Percentiles rank a stretch among this genome's conserved stretches.
Conservation (phyloP, 225 moss, liverwort and hornwort species). For the Anthoceros angustus region DNA sequence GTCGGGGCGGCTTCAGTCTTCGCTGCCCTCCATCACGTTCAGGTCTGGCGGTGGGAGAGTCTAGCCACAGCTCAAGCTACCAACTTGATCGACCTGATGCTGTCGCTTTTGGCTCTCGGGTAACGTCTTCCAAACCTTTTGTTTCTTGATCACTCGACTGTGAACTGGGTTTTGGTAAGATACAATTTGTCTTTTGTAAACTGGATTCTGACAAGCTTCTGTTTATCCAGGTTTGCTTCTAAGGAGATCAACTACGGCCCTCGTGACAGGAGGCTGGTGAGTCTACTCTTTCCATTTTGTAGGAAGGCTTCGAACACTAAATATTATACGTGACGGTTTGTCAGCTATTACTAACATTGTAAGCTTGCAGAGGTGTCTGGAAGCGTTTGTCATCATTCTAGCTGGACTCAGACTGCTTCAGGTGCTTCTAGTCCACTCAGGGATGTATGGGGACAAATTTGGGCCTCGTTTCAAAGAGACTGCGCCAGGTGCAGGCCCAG, state of each 20-base stretch:
- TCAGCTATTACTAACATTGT: too few relatives aligned
- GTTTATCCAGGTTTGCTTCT: not conserved
- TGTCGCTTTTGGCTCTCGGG: not conserved
- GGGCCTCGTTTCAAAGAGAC: not conserved
- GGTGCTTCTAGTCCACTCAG: not conserved
- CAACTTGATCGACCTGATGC: conserved; percentile 2
- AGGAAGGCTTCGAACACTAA: too few relatives aligned
- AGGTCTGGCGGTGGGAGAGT: not conserved
- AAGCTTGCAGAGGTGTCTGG: not conserved
- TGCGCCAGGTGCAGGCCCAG: not conserved
- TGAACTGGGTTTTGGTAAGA: not conserved
- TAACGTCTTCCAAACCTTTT: not conserved
- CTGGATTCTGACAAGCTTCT: not conserved
- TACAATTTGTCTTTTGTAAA: not conserved
- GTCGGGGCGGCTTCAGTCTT: not conserved
- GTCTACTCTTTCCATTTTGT: not conserved
- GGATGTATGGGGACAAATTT: not conserved
- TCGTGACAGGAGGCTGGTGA: not conserved
- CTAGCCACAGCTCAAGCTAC: conserved; percentile 2
- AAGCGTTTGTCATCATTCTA: conserved; percentile 1
- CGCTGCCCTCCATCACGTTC: conserved; percentile 1
- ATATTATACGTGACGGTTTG: too few relatives aligned
- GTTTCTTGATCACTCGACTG: not conserved
- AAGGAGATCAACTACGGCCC: not conserved
- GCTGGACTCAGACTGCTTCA: not conserved